Percentiles rank a stretch among this genome's conserved stretches.
Evolutionary conservation across 768 basidiomycete genomes (phyloP).

Genomic region (Suillus luteus): DNA sequence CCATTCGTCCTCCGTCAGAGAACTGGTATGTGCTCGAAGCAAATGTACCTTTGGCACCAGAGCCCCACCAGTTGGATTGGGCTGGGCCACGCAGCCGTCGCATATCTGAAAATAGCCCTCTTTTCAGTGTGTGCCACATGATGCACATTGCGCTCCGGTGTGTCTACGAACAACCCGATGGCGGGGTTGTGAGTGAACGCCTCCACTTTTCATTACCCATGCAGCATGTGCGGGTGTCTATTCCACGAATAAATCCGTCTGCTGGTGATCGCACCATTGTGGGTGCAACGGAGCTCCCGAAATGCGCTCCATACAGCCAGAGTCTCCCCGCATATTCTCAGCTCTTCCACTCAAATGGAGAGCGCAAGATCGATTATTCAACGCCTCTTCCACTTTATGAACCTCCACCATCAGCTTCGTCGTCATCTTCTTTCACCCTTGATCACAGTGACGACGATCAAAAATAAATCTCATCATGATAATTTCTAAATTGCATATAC

Average conservation of each 20-base stretch:
- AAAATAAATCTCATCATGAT: slow-evolving; percentile 11
- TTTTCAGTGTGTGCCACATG: slow-evolving; percentile 58
- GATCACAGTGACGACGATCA: slow-evolving; percentile 11
- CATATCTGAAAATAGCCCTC: slow-evolving; percentile 52
- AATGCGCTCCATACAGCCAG: slow-evolving; percentile 25
- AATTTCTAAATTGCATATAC: slow-evolving; percentile 6
- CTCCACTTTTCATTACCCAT: slow-evolving; percentile 50
- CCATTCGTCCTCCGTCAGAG: slow-evolving; percentile 14
- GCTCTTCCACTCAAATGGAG: slow-evolving; percentile 73
- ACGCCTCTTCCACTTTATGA: slow-evolving; percentile 65
- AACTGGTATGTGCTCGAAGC: slow-evolving; percentile 31
- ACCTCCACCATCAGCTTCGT: slow-evolving; percentile 31
- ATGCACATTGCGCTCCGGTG: slow-evolving; percentile 54
- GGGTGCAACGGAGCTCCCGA: slow-evolving; percentile 12
- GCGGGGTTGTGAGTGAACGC: slow-evolving; percentile 25
- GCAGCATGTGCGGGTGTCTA: slow-evolving; percentile 49
- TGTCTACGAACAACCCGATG: slow-evolving; percentile 51
- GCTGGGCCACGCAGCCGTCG: slow-evolving; percentile 36
- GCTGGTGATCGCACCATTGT: slow-evolving; percentile 13
- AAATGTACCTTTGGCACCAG: slow-evolving; percentile 22
- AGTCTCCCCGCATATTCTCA: slow-evolving; percentile 76
- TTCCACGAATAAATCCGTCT: slow-evolving; percentile 1
- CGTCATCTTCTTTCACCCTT: slow-evolving; percentile 9
- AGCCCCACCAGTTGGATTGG: slow-evolving; percentile 27
- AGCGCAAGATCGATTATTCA: slow-evolving; percentile 69